Evolutionary conservation across 495 filamentous ascomycete species (phyloP).

Genomic region (Podospora pseudocomata): DNA sequence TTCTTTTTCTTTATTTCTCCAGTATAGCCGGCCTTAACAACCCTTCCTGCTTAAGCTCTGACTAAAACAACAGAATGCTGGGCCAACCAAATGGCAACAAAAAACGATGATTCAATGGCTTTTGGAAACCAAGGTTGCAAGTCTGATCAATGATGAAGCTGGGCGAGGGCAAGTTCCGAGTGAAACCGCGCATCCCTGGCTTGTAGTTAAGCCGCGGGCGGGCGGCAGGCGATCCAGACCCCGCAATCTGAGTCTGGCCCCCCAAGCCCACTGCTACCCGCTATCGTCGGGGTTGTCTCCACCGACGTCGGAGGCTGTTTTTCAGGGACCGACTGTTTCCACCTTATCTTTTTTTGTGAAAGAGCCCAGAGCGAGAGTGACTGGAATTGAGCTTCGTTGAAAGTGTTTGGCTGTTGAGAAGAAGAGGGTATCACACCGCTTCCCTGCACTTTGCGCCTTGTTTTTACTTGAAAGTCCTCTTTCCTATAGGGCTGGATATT

Average conservation of each 20-base stretch:
- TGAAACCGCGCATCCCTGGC: conserved; percentile 1
- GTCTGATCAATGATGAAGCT: not conserved
- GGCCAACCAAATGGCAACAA: not conserved
- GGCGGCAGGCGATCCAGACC: not conserved
- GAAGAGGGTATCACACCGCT: conserved; percentile 15
- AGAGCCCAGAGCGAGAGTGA: too few species aligned
- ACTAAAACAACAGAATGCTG: not conserved
- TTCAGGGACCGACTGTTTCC: conserved; percentile 13
- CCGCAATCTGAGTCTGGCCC: conserved; percentile 2
- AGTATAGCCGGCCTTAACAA: too few species aligned
- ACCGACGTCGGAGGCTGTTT: conserved; percentile 24
- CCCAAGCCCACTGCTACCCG: not conserved
- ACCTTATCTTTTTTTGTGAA: not conserved
- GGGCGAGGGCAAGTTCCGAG: conserved; percentile 9
- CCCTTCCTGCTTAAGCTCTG: not conserved
- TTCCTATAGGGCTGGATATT: not conserved
- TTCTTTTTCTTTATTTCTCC: not conserved
- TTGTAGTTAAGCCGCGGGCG: conserved; percentile 1
- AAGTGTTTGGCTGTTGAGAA: not conserved
- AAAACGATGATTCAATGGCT: not conserved
- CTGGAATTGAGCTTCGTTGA: not conserved
- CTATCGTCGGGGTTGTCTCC: conserved; percentile 15
- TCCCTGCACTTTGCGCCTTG: conserved; percentile 11
- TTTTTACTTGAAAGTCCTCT: not conserved
- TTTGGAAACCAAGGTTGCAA: not conserved